These are phyloP conservation scores for Sphagnum tenellum DNA, from an alignment of 225 moss, liverwort and hornwort genomes.

Conservation along the genomic window DNA sequence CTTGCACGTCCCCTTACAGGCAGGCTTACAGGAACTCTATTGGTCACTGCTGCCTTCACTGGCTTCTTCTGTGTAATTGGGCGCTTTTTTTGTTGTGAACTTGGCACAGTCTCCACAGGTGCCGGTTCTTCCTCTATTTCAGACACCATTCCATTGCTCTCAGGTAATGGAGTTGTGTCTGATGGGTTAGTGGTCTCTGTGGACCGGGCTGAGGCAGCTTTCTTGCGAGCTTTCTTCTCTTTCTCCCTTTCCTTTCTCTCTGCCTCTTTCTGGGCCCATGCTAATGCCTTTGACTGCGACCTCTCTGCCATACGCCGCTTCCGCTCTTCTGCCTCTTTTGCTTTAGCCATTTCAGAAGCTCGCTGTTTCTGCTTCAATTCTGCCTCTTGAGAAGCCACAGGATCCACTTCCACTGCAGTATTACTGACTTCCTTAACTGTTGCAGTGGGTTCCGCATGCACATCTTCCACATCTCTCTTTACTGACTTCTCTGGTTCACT, in stretches of 20 bases:
- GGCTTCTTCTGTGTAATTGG: conserved; percentile 19
- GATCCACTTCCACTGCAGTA: conserved; percentile 14
- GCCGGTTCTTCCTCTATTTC: conserved; percentile 7
- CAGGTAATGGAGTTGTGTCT: conserved; percentile 6
- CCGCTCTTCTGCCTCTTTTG: conserved; percentile 72
- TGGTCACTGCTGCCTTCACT: conserved; percentile 18
- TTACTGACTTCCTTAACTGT: conserved; percentile 6
- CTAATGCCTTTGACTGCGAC: conserved; percentile 52
- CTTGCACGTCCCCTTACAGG: conserved; percentile 9
- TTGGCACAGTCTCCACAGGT: not conserved
- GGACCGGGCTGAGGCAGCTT: conserved; percentile 17
- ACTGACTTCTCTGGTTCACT: conserved; percentile 2
- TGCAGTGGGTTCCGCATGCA: not conserved
- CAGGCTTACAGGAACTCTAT: conserved; percentile 1
- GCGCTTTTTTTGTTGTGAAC: conserved; percentile 12
- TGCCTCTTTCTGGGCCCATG: conserved; percentile 65
- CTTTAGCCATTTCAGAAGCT: conserved; percentile 64
- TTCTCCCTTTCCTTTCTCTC: conserved; percentile 67
- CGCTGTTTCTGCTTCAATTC: conserved; percentile 60
- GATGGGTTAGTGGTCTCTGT: conserved; percentile 9
- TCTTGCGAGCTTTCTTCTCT: conserved; percentile 66
- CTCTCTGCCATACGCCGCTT: conserved; percentile 57
- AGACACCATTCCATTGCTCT: conserved; percentile 10
- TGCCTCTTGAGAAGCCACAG: conserved; percentile 37
- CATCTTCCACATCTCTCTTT: conserved; percentile 5